These are phyloP conservation scores for Penicillium sp. DNA, from an alignment of 2,329 filamentous ascomycete genomes.

Conservation along the genomic window DNA sequence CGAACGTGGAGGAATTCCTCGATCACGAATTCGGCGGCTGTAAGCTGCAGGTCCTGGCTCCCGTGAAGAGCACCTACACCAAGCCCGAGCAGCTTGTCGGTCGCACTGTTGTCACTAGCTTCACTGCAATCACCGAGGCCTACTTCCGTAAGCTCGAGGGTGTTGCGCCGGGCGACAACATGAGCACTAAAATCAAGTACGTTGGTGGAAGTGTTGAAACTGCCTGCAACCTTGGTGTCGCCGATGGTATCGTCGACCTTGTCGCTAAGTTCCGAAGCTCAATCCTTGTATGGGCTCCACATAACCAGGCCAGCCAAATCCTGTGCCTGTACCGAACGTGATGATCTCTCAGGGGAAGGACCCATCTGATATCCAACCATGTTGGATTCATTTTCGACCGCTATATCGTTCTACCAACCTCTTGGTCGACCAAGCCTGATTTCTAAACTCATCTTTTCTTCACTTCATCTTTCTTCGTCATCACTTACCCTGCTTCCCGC, in stretches of 20 bases:
- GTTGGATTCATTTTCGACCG: too few relatives aligned
- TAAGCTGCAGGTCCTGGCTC: slow-evolving; percentile 95
- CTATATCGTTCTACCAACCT: too few relatives aligned
- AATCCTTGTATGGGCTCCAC: not conserved
- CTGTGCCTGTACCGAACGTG: too few relatives aligned
- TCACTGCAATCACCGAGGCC: slow-evolving; percentile 77
- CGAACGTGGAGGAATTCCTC: slow-evolving; percentile 80
- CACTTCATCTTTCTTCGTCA: too few relatives aligned
- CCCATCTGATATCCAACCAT: too few relatives aligned
- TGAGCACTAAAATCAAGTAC: slow-evolving; percentile 88
- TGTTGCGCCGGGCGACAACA: slow-evolving; percentile 26
- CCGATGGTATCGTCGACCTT: slow-evolving; percentile 95
- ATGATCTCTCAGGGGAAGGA: too few relatives aligned
- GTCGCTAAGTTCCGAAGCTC: slow-evolving; percentile 67
- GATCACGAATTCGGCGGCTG: slow-evolving; percentile 89
- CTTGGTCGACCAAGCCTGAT: too few relatives aligned
- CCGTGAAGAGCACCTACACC: slow-evolving; percentile 74
- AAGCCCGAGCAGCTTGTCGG: slow-evolving; percentile 79
- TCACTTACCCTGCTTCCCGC: too few relatives aligned
- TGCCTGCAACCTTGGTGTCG: slow-evolving; percentile 90
- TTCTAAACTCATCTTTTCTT: too few relatives aligned
- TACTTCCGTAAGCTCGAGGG: slow-evolving; percentile 82
- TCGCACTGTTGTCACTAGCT: slow-evolving; percentile 93
- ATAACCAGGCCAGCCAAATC: too few relatives aligned
- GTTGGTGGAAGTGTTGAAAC: slow-evolving; percentile 96